These are phyloP conservation scores for Lachancea quebecensis DNA, from an alignment of 805 yeast genomes.

Conservation along the genomic window DNA sequence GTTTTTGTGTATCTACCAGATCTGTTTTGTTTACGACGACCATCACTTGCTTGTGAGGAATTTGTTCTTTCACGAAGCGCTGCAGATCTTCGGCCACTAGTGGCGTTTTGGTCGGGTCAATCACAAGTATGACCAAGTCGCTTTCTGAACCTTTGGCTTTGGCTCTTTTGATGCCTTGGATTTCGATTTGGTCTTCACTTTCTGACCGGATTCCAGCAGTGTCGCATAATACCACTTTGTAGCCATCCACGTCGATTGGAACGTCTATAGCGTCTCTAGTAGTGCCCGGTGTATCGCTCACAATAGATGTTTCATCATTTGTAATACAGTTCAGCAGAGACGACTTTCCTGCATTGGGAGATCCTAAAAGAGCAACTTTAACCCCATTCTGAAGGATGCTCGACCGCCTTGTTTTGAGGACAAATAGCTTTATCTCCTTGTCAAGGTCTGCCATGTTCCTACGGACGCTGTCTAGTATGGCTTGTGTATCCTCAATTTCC, in stretches of 20 bases:
- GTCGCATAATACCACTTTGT: slow-evolving; percentile 76
- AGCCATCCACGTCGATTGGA: slow-evolving; percentile 75
- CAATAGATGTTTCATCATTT: slow-evolving; percentile 79
- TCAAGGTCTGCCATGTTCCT: slow-evolving; percentile 37
- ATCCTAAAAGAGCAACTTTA: slow-evolving; percentile 68
- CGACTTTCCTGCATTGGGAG: slow-evolving; percentile 96
- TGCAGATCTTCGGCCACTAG: slow-evolving; percentile 34
- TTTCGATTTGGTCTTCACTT: slow-evolving; percentile 53
- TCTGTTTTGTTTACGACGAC: slow-evolving; percentile 59
- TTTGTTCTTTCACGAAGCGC: slow-evolving; percentile 31
- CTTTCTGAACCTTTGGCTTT: slow-evolving; percentile 49
- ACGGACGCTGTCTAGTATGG: slow-evolving; percentile 46
- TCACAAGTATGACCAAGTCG: slow-evolving; percentile 64
- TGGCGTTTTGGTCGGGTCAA: slow-evolving; percentile 27
- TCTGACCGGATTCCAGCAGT: slow-evolving; percentile 80
- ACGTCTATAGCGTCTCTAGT: slow-evolving; percentile 85
- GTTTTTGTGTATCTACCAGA: slow-evolving; percentile 28
- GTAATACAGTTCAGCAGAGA: slow-evolving; percentile 74
- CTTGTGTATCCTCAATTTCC: slow-evolving; percentile 59
- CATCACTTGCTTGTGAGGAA: slow-evolving; percentile 25
- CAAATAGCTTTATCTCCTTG: slow-evolving; percentile 37
- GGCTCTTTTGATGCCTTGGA: slow-evolving; percentile 78
- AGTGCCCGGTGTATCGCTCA: slow-evolving; percentile 87
- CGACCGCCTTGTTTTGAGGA: slow-evolving; percentile 44
- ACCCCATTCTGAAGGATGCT: slow-evolving; percentile 69